Conservation (phyloP, 1,284 basidiomycete genomes). For the Chalciporus sp. region DNA sequence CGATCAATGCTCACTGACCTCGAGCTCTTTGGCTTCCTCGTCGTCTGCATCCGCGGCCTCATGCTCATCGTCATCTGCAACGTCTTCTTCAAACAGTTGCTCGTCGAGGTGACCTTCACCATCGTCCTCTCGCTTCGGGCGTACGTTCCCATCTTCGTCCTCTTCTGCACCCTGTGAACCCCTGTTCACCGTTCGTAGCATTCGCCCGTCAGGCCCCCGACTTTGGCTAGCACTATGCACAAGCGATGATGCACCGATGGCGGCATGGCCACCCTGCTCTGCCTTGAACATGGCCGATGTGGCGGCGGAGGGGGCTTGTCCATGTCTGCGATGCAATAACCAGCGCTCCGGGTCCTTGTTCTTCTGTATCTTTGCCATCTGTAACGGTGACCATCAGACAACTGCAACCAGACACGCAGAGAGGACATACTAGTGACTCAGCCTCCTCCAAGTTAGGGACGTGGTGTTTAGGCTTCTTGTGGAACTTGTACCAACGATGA, state of each 20-base stretch:
- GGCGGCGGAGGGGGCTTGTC: conserved; percentile 56
- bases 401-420: conserved; percentile 12
- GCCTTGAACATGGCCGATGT: conserved; percentile 69
- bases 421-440: conserved; percentile 65
- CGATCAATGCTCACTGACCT: conserved; percentile 47
- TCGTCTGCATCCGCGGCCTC: conserved; percentile 73
- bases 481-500: conserved; percentile 89
- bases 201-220: conserved; percentile 64
- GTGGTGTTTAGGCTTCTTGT: conserved; percentile 76
- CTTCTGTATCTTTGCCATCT: conserved; percentile 59
- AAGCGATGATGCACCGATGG: conserved; percentile 46
- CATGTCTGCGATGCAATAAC: conserved; percentile 61
- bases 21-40: conserved; percentile 84
- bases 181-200: conserved; percentile 63
- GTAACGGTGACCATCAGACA: background rate
- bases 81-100: conserved; percentile 80
- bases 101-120: conserved; percentile 80
- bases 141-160: conserved; percentile 49
- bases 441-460: conserved; percentile 73
- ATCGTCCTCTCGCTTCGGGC: conserved; percentile 58
- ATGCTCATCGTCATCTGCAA: conserved; percentile 86
- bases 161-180: conserved; percentile 73
- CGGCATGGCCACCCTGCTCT: conserved; percentile 50
- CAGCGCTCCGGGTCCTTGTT: conserved; percentile 75
- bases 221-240: conserved; percentile 55